Percentiles rank a stretch among this genome's conserved stretches.
Evolutionary conservation across 345 rosid species (phyloP).

Genomic region (Carallia brachiata): DNA sequence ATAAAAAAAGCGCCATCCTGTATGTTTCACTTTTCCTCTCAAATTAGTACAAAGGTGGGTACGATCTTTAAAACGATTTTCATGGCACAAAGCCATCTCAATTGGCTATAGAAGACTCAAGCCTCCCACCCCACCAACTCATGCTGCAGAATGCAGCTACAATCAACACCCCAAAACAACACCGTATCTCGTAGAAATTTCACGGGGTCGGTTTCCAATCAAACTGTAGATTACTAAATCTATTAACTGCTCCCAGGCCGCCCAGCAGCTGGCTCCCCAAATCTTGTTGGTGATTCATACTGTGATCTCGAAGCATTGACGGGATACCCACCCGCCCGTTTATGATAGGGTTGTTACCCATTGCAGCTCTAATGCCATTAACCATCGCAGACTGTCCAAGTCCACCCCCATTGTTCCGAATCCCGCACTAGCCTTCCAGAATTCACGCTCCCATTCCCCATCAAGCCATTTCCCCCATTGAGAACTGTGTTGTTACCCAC

Average conservation of each 20-base stretch:
- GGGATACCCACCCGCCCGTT: conserved; percentile 69
- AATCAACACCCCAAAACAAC: conserved; percentile 21
- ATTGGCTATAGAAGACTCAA: conserved; percentile 29
- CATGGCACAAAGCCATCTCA: conserved; percentile 25
- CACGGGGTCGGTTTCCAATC: conserved; percentile 79
- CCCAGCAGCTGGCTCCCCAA: conserved; percentile 67
- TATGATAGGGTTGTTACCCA: conserved; percentile 56
- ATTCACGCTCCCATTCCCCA: conserved; percentile 52
- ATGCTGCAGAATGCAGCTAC: conserved; percentile 35
- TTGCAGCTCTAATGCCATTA: conserved; percentile 66
- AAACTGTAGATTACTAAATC: conserved; percentile 70
- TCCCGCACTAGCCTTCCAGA: conserved; percentile 42
- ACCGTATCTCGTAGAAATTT: conserved; percentile 3
- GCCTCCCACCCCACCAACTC: conserved; percentile 19
- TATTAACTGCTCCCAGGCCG: conserved; percentile 73
- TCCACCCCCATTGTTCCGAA: conserved; percentile 55
- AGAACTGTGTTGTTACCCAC: conserved; percentile 46
- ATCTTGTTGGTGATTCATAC: conserved; percentile 68
- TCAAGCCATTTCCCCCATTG: conserved; percentile 38
- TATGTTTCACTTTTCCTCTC: conserved; percentile 43
- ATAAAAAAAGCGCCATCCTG: conserved; percentile 44
- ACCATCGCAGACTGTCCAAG: conserved; percentile 52
- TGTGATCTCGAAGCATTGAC: conserved; percentile 55
- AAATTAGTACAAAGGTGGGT: conserved; percentile 49
- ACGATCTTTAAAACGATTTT: conserved; percentile 29